Evolutionary conservation across 1,284 basidiomycete species (phyloP).

Genomic region (Golubevia pallescens): DNA sequence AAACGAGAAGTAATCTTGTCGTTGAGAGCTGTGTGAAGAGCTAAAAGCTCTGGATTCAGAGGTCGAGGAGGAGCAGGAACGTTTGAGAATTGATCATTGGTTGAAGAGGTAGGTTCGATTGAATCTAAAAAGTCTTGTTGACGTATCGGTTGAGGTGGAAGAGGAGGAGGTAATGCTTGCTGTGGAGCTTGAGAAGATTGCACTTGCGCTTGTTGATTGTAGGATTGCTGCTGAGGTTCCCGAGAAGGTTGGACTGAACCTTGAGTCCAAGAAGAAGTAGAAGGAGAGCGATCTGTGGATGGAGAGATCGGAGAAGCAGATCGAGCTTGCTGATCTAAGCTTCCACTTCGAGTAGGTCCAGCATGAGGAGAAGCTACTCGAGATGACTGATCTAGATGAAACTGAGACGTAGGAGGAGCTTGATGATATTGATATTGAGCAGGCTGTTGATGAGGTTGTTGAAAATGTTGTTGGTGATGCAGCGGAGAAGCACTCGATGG

Average conservation of each 20-base stretch:
- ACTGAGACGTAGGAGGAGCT: too few relatives aligned
- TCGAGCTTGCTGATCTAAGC: too few relatives aligned
- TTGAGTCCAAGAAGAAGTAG: too few relatives aligned
- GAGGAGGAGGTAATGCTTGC: conserved; percentile 8
- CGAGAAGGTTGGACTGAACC: too few relatives aligned
- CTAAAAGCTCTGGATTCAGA: conserved; percentile 75
- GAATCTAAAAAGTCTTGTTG: conserved; percentile 24
- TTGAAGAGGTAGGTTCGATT: conserved; percentile 9
- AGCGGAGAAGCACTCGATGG: conserved; percentile 8
- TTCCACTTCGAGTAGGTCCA: too few relatives aligned
- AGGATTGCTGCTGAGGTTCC: conserved; percentile 1
- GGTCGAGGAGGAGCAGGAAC: conserved; percentile 83
- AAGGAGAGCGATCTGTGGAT: too few relatives aligned
- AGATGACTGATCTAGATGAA: too few relatives aligned
- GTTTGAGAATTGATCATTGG: not conserved
- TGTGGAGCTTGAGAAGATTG: too few relatives aligned
- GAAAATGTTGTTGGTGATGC: too few relatives aligned
- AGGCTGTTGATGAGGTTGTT: conserved; percentile 12
- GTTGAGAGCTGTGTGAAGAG: conserved; percentile 81
- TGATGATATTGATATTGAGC: conserved; percentile 11
- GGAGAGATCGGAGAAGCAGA: too few relatives aligned
- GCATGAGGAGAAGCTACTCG: too few relatives aligned
- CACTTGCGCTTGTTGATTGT: not conserved
- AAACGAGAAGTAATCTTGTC: conserved; percentile 77
- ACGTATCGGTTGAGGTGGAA: conserved; percentile 18